Conservation (phyloP, 768 basidiomycete species). For the Podaxis sp. region DNA sequence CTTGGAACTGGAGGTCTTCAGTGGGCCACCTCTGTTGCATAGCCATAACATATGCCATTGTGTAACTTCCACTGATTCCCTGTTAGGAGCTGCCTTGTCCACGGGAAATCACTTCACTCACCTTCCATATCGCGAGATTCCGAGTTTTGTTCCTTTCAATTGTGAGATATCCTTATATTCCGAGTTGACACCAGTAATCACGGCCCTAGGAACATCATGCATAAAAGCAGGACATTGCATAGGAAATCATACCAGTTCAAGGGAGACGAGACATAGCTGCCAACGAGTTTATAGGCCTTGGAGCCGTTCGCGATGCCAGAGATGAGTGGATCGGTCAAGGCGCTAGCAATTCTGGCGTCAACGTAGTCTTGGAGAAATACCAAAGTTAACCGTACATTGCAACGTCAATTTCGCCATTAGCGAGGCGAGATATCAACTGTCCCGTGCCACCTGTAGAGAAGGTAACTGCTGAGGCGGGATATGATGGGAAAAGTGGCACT, state of each 20-base stretch:
- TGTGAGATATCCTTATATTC: conserved; percentile 69
- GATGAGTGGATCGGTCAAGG: conserved; percentile 87
- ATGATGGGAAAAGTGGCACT: conserved; percentile 19
- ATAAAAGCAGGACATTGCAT: background rate
- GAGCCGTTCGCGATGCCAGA: conserved; percentile 92
- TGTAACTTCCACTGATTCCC: conserved; percentile 71
- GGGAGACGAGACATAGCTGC: conserved; percentile 87
- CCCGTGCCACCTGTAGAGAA: conserved; percentile 71
- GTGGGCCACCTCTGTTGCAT: conserved; percentile 80
- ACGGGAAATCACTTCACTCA: conserved; percentile 20
- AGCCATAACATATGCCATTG: conserved; percentile 96
- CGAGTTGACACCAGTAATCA: conserved; percentile 82
- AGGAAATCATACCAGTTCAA: conserved; percentile 66
- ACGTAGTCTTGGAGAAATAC: background rate
- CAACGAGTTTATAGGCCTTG: conserved; percentile 84
- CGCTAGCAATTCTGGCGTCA: conserved; percentile 33
- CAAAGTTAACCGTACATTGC: conserved; percentile 52
- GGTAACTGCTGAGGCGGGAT: conserved; percentile 11
- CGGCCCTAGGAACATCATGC: conserved; percentile 58
- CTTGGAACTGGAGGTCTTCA: conserved; percentile 64
- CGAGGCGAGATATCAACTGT: conserved; percentile 73
- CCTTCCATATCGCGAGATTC: conserved; percentile 90
- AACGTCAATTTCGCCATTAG: conserved; percentile 76
- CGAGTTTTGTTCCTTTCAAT: conserved; percentile 77
- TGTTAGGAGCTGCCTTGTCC: background rate